These are phyloP conservation scores for Coniferiporia weirii DNA, from an alignment of 1,284 basidiomycete genomes.

Conservation along the genomic window DNA sequence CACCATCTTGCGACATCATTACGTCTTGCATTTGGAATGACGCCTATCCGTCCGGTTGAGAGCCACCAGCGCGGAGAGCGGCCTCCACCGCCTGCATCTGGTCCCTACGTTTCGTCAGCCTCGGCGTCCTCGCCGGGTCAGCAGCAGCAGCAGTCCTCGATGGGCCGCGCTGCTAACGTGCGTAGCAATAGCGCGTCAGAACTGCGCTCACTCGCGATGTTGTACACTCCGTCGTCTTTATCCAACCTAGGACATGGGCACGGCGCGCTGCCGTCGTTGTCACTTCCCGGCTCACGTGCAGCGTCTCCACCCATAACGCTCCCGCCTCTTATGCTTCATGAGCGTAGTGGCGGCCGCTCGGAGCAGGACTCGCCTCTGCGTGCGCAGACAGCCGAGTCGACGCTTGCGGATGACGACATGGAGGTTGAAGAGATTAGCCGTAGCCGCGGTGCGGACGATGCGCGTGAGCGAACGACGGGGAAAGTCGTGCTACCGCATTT, in stretches of 20 bases:
- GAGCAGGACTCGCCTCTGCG: slow-evolving; percentile 24
- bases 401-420: slow-evolving; percentile 18
- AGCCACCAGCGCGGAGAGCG: slow-evolving; percentile 27
- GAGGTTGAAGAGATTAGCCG: slow-evolving; percentile 9
- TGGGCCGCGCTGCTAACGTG: neutral
- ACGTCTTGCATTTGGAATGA: slow-evolving; percentile 84
- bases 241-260: slow-evolving; percentile 19
- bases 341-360: slow-evolving; percentile 28
- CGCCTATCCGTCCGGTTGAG: slow-evolving; percentile 56
- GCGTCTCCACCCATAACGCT: slow-evolving; percentile 65
- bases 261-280: slow-evolving; percentile 20
- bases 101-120: neutral
- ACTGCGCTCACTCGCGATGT: slow-evolving; percentile 7
- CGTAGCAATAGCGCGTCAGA: slow-evolving; percentile 17
- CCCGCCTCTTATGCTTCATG: slow-evolving; percentile 52
- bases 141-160: neutral
- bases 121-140: neutral
- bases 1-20: slow-evolving; percentile 76
- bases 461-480: slow-evolving; percentile 23
- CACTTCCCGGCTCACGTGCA: slow-evolving; percentile 52
- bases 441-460: slow-evolving; percentile 12
- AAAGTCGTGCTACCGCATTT: slow-evolving; percentile 51
- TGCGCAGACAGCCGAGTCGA: slow-evolving; percentile 23
- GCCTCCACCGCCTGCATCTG: slow-evolving; percentile 27
- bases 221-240: slow-evolving; percentile 5